A percentile compares a stretch with the other conserved stretches of the same genome.
Conservation (phyloP, 176 grass and related monocot genomes). For the Triticum dicoccoides region DNA sequence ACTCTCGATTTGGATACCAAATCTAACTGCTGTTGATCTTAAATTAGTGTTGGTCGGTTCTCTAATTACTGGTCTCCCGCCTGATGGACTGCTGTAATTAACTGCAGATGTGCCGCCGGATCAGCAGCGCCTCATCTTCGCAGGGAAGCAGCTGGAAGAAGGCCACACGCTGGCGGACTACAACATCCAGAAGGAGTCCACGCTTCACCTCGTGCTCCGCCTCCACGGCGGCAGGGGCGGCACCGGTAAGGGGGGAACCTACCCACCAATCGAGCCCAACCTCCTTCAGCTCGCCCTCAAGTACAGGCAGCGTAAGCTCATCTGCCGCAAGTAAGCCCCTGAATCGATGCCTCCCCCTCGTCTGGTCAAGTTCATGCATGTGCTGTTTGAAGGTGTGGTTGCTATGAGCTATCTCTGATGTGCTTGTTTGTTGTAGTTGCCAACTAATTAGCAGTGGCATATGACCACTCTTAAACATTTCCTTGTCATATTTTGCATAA, state of each 20-base stretch:
- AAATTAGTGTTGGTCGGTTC: not conserved
- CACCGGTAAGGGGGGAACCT: not conserved
- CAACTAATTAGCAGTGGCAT: not conserved
- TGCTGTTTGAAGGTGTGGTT: not conserved
- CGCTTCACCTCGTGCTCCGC: slow-evolving; percentile 77
- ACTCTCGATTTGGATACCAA: not conserved
- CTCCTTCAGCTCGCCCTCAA: slow-evolving; percentile 10
- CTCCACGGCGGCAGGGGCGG: slow-evolving; percentile 57
- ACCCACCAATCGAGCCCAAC: not conserved
- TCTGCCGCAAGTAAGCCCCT: not conserved
- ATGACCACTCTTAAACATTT: not conserved
- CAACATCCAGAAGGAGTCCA: slow-evolving; percentile 95
- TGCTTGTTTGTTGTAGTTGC: not conserved
- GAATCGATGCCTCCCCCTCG: not conserved
- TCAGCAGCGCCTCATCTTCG: slow-evolving; percentile 88
- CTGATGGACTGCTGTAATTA: not conserved
- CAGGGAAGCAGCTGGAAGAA: slow-evolving; percentile 91
- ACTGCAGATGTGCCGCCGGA: slow-evolving; percentile 31
- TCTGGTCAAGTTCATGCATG: not conserved
- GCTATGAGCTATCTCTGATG: not conserved
- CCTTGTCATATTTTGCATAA: not conserved
- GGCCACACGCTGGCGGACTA: slow-evolving; percentile 79
- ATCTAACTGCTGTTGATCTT: not conserved
- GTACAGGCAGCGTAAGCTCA: slow-evolving; percentile 1
- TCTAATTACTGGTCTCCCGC: not conserved